Conservation (phyloP, 129 eudicot species). For the Calendula officinalis region DNA sequence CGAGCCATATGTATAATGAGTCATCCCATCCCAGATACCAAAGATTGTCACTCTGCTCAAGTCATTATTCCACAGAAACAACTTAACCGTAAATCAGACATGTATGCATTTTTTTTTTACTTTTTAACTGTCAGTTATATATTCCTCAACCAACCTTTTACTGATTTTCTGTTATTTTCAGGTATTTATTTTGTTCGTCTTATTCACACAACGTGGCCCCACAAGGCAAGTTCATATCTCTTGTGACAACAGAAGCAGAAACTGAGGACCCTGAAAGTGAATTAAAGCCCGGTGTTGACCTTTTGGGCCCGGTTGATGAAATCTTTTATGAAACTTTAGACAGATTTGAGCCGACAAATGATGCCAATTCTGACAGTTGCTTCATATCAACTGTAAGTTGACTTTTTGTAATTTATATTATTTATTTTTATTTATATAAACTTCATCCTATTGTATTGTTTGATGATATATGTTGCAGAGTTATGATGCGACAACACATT, state of each 20-base stretch:
- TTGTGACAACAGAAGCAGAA: slow-evolving; percentile 90
- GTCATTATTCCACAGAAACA: slow-evolving; percentile 95
- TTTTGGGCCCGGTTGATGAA: slow-evolving; percentile 89
- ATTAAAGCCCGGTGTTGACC: slow-evolving; percentile 86
- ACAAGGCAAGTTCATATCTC: slow-evolving; percentile 81
- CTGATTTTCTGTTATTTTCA: slow-evolving; percentile 20
- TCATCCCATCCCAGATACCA: slow-evolving; percentile 90
- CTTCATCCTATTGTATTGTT: slow-evolving; percentile 4
- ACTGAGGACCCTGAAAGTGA: slow-evolving; percentile 83
- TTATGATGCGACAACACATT: slow-evolving; percentile 86
- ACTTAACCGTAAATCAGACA: slow-evolving; percentile 89
- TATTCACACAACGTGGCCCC: slow-evolving; percentile 92
- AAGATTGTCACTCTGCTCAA: slow-evolving; percentile 86
- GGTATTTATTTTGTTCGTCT: slow-evolving; percentile 94
- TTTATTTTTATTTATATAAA: background rate
- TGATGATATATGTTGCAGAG: slow-evolving; percentile 47
- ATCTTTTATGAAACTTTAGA: slow-evolving; percentile 81
- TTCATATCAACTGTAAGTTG: slow-evolving; percentile 70
- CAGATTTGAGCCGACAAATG: slow-evolving; percentile 69
- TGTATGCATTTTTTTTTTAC: slow-evolving; percentile 36
- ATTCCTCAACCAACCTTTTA: background rate
- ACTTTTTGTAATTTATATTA: background rate
- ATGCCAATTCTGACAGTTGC: slow-evolving; percentile 56
- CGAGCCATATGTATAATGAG: slow-evolving; percentile 97
- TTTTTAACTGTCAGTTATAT: background rate